Evolutionary conservation across 805 yeast genomes (phyloP).

Genomic region (Wickerhamomyces pijperi): DNA sequence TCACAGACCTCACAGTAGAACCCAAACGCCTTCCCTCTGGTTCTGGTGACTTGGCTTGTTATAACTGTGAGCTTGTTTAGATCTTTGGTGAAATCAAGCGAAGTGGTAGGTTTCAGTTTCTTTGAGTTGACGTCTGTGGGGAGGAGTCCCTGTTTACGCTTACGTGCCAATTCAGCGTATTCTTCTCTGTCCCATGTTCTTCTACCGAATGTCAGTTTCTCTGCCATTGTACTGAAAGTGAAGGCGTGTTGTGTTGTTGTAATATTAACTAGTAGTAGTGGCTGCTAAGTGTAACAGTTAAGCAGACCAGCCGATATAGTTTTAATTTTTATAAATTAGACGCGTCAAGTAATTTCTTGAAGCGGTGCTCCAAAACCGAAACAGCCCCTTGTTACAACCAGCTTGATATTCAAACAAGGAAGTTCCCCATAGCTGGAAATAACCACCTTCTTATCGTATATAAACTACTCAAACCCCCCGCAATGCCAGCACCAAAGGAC

Average conservation of each 20-base stretch:
- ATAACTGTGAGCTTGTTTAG: conserved; percentile 24
- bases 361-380: too few species aligned
- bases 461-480: too few species aligned
- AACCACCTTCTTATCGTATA: too few species aligned
- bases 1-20: conserved; percentile 78
- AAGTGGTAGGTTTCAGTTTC: conserved; percentile 4
- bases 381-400: too few species aligned
- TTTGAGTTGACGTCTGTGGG: not conserved
- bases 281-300: not conserved
- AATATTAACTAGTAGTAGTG: too few species aligned
- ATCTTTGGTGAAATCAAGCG: conserved; percentile 16
- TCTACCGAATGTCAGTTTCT: conserved; percentile 35
- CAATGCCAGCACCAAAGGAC: not conserved
- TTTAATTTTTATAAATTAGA: too few species aligned
- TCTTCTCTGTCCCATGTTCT: conserved; percentile 65
- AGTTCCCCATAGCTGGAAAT: too few species aligned
- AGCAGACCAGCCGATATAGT: too few species aligned
- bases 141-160: conserved; percentile 9
- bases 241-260: too few species aligned
- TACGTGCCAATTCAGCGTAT: conserved; percentile 37
- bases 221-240: too few species aligned
- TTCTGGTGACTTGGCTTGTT: conserved; percentile 20
- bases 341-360: too few species aligned
- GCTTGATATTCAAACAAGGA: too few species aligned
- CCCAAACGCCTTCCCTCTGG: conserved; percentile 58